phyloP scores from a whole-genome alignment of 23 red algal species.

The Cyanidiococcus yangmingshanensis region DNA sequence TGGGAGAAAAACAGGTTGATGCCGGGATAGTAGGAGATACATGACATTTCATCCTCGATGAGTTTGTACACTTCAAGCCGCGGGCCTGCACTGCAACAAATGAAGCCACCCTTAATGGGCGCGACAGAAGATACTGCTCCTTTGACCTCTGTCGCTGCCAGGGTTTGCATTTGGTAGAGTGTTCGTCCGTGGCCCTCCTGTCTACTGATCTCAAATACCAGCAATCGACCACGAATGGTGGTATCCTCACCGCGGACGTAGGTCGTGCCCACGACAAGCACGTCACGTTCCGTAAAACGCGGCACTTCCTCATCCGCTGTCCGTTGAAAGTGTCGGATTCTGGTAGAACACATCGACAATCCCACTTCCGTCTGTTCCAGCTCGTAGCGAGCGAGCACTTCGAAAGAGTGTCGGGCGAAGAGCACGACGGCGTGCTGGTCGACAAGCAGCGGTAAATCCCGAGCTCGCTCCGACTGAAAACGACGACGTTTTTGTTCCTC shows the following conservation, averaged over 20 bases:
- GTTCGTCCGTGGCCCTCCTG: constrained; percentile 61
- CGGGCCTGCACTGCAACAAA: constrained; percentile 58
- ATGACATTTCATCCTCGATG: constrained; percentile 85
- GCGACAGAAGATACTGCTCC: constrained; percentile 77
- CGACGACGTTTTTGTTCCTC: not conserved
- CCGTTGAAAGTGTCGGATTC: constrained; percentile 1
- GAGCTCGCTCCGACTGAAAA: not conserved
- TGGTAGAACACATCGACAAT: not conserved
- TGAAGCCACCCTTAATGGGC: constrained; percentile 64
- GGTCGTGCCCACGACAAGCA: constrained; percentile 84
- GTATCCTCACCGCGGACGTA: constrained; percentile 80
- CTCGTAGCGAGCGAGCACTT: constrained; percentile 9
- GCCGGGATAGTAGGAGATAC: constrained; percentile 68
- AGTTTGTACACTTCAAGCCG: constrained; percentile 94
- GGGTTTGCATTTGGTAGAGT: constrained; percentile 73
- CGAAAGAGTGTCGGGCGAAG: not conserved
- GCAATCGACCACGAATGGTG: constrained; percentile 60
- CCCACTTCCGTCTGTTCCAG: constrained; percentile 3
- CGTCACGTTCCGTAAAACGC: constrained; percentile 20
- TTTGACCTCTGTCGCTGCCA: constrained; percentile 83
- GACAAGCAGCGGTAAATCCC: not conserved
- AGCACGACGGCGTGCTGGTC: constrained; percentile 1
- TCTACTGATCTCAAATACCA: constrained; percentile 76
- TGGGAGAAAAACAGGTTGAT: constrained; percentile 66
- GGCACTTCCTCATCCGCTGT: not conserved